Evolutionary conservation across 2,329 filamentous ascomycete genomes (phyloP).

Genomic region (Epichloe scottii): DNA sequence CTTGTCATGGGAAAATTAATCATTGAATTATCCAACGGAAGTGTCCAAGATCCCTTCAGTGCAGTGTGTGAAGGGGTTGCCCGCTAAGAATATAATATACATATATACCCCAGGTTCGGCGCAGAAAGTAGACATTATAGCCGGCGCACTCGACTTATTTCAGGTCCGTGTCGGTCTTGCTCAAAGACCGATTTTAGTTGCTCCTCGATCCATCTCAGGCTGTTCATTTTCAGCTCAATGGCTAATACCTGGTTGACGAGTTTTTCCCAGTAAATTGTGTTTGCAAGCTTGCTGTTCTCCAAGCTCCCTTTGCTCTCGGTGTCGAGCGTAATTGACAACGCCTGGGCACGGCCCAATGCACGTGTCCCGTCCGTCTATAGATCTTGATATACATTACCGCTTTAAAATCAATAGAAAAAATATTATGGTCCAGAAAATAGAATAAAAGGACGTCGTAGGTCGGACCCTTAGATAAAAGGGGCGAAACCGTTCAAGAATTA

Average conservation of each 20-base stretch:
- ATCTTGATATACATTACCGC: slow-evolving; percentile 14
- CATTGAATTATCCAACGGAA: slow-evolving; percentile 1
- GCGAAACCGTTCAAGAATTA: not conserved
- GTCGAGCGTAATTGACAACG: slow-evolving; percentile 7
- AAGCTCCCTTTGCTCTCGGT: not conserved
- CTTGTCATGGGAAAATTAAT: too few species aligned
- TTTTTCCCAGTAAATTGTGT: not conserved
- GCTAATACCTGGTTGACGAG: not conserved
- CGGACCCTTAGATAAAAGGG: not conserved
- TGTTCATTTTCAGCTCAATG: not conserved
- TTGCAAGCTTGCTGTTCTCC: not conserved
- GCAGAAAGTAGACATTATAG: not conserved
- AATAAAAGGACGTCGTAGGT: not conserved
- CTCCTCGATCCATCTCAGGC: too few species aligned
- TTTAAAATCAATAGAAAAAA: slow-evolving; percentile 8
- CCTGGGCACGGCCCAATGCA: slow-evolving; percentile 4
- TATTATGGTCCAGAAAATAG: slow-evolving; percentile 1
- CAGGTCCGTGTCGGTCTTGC: too few species aligned
- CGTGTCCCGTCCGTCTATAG: slow-evolving; percentile 8
- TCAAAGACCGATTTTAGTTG: too few species aligned
- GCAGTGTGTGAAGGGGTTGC: not conserved
- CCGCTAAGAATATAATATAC: slow-evolving; percentile 1
- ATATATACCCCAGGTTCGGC: not conserved
- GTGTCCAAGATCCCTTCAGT: not conserved
- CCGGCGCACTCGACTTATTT: not conserved